Percentiles rank a stretch among this genome's conserved stretches.
phyloP scores from a whole-genome alignment of 768 basidiomycete species.

The Cystobasidium tubakii region DNA sequence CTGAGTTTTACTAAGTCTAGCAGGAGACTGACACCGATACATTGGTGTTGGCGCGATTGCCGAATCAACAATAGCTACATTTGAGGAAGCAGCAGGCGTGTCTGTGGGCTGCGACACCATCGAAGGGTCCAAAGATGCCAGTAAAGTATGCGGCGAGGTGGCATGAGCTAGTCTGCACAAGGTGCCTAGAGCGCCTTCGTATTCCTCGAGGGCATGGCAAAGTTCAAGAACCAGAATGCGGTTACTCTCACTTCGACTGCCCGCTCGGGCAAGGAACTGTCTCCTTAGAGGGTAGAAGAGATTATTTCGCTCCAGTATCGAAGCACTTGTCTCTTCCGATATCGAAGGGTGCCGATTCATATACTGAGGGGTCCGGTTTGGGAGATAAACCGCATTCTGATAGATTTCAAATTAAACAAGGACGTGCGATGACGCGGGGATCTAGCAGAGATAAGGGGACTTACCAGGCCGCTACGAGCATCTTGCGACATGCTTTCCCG shows the following conservation, averaged over 20 bases:
- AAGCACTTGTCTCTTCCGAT: background rate
- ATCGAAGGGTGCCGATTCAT: background rate
- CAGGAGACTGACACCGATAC: background rate
- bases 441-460: background rate
- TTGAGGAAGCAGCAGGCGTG: background rate
- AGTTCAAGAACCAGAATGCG: constrained; percentile 24
- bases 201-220: constrained; percentile 34
- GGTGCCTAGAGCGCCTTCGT: background rate
- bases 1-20: background rate
- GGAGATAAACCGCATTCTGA: background rate
- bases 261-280: constrained; percentile 9
- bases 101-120: background rate
- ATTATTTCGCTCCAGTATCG: constrained; percentile 13
- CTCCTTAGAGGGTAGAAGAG: constrained; percentile 24
- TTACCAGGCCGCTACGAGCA: background rate
- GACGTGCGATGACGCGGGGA: no score
- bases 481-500: constrained; percentile 4
- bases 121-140: background rate
- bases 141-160: background rate
- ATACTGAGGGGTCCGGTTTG: background rate
- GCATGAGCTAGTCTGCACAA: constrained; percentile 7
- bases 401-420: no score
- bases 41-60: background rate
- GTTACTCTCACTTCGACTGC: constrained; percentile 24
- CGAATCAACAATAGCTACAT: no score